phyloP scores from a whole-genome alignment of 345 rosid species.

The Salix exigua region DNA sequence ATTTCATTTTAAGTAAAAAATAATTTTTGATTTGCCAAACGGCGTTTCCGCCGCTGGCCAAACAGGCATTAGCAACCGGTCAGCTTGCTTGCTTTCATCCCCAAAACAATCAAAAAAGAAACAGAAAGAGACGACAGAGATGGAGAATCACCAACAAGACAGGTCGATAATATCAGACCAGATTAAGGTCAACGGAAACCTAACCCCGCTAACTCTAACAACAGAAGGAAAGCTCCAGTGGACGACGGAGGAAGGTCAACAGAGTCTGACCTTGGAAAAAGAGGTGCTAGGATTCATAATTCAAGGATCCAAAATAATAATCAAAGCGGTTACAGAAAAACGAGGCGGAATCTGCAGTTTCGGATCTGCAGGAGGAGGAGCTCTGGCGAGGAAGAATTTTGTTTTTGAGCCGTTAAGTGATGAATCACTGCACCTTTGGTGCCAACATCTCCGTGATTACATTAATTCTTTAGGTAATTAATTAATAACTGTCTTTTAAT shows the following conservation, averaged over 20 bases:
- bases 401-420: slow-evolving; percentile 62
- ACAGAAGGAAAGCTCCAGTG: slow-evolving; percentile 54
- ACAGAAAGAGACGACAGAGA: neutral
- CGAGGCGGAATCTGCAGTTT: slow-evolving; percentile 49
- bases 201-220: slow-evolving; percentile 41
- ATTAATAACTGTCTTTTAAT: neutral
- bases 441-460: slow-evolving; percentile 47
- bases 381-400: slow-evolving; percentile 57
- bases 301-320: slow-evolving; percentile 51
- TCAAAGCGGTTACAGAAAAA: slow-evolving; percentile 45
- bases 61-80: neutral
- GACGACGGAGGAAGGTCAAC: slow-evolving; percentile 44
- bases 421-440: slow-evolving; percentile 61
- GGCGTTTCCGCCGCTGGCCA: too few species aligned
- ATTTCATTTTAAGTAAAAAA: too few species aligned
- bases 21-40: too few species aligned
- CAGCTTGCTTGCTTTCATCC: neutral
- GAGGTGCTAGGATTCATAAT: slow-evolving; percentile 62
- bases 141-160: neutral
- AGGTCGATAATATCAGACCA: slow-evolving; percentile 33
- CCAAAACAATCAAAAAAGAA: neutral
- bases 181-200: slow-evolving; percentile 43
- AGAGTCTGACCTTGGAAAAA: slow-evolving; percentile 43
- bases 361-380: slow-evolving; percentile 27
- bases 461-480: slow-evolving; percentile 61